Base-by-base conservation (phyloP, 2,329 filamentous ascomycete species). In the Leptosphaerulina australis region DNA sequence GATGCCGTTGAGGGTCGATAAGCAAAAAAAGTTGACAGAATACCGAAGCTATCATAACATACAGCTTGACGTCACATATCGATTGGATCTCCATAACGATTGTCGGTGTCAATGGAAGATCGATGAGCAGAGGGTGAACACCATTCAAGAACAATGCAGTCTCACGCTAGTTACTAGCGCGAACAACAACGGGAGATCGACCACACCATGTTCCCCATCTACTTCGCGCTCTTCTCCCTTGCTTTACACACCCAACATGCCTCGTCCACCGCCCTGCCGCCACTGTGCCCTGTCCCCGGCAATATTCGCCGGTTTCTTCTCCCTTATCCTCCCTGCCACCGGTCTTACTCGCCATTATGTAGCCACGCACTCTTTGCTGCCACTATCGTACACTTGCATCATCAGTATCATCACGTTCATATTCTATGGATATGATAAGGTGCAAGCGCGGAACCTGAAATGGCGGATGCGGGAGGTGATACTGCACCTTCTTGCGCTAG, bases 281-380 rank as follows among this genome's bases (percentile, higher is more conserved):
- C 50, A 56, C 35, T 59, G 66, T 6, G 67, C 68, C 10, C 50
- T 66, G 29, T 68, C 67, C 0, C 5, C 56, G 15, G 62, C 66
- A 15, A 69, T 68, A 7, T 22, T 54, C 5, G 53, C 56, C 5
- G 69, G 68, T 9, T 37, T 56, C 6, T 44, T 48, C 12, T 63
- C 66, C 3, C 52, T 87, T 78, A 18, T 83, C 69, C 43, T 88
- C 79, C 48, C 83, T 77, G 28, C 83, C 77, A 15, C 83, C 78
- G 56, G 79, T 73, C 51, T 81, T 74, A 8, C 79, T 70, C 48
- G 72, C 68, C 39, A 67, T 4, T 61, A 59, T 3, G 6, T 40
- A 22, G 20, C 43, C 20, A 56, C 62, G 26, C 53, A 52, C 2
- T 60, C 62, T 0, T 8, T 61, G 0, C 35, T 59, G 2, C 60